phyloP scores from a whole-genome alignment of 257 asterid genomes.

The Handroanthus guayacan region DNA sequence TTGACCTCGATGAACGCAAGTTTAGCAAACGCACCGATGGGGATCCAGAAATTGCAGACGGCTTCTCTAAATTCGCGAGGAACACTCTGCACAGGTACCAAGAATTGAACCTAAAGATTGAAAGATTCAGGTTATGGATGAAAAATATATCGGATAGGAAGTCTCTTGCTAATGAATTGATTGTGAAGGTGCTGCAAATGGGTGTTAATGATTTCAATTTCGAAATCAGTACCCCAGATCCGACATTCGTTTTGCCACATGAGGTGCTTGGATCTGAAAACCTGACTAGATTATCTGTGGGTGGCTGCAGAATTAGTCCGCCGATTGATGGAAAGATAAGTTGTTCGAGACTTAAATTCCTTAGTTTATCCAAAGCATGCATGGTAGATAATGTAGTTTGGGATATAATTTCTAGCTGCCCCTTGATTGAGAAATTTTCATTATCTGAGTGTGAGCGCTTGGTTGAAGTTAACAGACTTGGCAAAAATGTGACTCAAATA shows the following conservation, averaged over 20 bases:
- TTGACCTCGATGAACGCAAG: background rate
- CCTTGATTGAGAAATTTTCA: slow-evolving; percentile 23
- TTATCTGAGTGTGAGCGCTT: background rate
- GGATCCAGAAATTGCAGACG: too few species aligned
- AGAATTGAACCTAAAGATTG: background rate
- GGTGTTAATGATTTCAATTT: slow-evolving; percentile 17
- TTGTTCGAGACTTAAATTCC: slow-evolving; percentile 10
- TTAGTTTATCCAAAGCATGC: background rate
- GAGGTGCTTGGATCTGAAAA: background rate
- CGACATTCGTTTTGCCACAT: background rate
- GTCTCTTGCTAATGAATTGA: slow-evolving; percentile 19
- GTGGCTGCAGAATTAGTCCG: slow-evolving; percentile 7
- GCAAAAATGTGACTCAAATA: background rate
- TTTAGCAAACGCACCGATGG: too few species aligned
- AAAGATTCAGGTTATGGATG: slow-evolving; percentile 11
- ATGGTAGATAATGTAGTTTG: background rate
- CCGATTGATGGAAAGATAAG: background rate
- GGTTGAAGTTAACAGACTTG: background rate
- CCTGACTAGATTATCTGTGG: background rate
- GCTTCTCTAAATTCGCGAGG: background rate
- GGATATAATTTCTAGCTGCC: slow-evolving; percentile 25
- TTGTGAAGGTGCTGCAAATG: background rate
- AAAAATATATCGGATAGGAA: background rate
- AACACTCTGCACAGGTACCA: slow-evolving; percentile 3
- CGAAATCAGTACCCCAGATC: background rate